These are phyloP conservation scores for Suhomyces panamericanus DNA, from an alignment of 1,139 yeast species.

Conservation along the genomic window DNA sequence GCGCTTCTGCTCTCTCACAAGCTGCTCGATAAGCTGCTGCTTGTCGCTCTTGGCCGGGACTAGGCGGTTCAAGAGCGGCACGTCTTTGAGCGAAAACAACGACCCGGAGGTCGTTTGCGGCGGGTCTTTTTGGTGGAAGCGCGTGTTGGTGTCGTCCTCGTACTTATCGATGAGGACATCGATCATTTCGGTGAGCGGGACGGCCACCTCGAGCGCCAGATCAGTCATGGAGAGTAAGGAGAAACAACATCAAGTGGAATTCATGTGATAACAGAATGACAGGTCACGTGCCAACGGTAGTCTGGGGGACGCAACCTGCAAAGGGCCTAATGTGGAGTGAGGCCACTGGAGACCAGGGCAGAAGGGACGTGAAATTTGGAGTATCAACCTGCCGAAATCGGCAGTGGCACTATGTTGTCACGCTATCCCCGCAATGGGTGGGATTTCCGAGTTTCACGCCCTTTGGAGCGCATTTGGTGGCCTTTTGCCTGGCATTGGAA, in stretches of 20 bases:
- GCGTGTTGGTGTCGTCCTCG: not conserved
- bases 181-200: conserved; percentile 5
- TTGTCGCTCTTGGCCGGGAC: conserved; percentile 32
- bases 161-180: conserved; percentile 8
- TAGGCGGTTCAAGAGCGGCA: conserved; percentile 32
- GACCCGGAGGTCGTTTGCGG: not conserved
- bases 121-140: not conserved
- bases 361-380: too few relatives aligned
- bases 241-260: not conserved
- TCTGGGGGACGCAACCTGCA: too few relatives aligned
- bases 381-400: too few relatives aligned
- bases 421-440: too few relatives aligned
- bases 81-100: conserved; percentile 12
- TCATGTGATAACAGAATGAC: not conserved
- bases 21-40: conserved; percentile 24
- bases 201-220: not conserved
- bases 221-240: not conserved
- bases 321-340: too few relatives aligned
- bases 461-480: too few relatives aligned
- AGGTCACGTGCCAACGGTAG: not conserved
- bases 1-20: conserved; percentile 53
- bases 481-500: too few relatives aligned
- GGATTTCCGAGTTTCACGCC: too few relatives aligned
- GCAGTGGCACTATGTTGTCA: too few relatives aligned
- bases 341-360: too few relatives aligned